phyloP scores from a whole-genome alignment of 2,329 filamentous ascomycete species.

The Neonectria sp. region DNA sequence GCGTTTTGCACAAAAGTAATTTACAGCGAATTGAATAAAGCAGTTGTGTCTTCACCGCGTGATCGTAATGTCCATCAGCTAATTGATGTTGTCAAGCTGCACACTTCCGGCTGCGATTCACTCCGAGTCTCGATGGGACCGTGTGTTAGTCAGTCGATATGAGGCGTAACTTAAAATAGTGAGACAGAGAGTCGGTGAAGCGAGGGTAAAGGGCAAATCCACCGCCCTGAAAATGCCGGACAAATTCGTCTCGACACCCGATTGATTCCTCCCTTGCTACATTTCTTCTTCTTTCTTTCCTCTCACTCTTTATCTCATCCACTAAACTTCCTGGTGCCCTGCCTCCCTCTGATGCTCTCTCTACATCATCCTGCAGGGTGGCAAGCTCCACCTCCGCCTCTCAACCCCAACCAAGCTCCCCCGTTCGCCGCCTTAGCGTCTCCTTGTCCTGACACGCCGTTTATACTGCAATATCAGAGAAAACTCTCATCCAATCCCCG shows the following conservation, averaged over 20 bases:
- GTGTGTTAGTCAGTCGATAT: background rate
- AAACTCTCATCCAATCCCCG: conserved; percentile 28
- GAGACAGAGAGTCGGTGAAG: background rate
- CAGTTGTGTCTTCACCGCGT: background rate
- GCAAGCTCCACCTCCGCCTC: background rate
- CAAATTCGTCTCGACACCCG: too few relatives aligned
- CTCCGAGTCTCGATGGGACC: background rate
- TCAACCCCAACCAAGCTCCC: background rate
- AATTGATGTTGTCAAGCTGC: background rate
- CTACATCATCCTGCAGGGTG: background rate
- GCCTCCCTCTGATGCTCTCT: background rate
- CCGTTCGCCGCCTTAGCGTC: background rate
- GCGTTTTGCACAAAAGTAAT: conserved; percentile 7
- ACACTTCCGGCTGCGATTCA: background rate
- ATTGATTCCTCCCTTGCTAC: background rate
- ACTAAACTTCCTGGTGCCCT: background rate
- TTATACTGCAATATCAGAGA: background rate
- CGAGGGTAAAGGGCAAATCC: background rate
- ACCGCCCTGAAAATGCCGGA: background rate
- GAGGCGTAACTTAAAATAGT: background rate
- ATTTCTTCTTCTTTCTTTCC: background rate
- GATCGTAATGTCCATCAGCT: background rate
- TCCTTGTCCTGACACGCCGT: background rate
- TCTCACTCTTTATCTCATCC: background rate
- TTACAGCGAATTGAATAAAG: conserved; percentile 8